A percentile compares a stretch with the other conserved stretches of the same genome.
phyloP scores from a whole-genome alignment of 495 filamentous ascomycete genomes.

The Darksidea phi region DNA sequence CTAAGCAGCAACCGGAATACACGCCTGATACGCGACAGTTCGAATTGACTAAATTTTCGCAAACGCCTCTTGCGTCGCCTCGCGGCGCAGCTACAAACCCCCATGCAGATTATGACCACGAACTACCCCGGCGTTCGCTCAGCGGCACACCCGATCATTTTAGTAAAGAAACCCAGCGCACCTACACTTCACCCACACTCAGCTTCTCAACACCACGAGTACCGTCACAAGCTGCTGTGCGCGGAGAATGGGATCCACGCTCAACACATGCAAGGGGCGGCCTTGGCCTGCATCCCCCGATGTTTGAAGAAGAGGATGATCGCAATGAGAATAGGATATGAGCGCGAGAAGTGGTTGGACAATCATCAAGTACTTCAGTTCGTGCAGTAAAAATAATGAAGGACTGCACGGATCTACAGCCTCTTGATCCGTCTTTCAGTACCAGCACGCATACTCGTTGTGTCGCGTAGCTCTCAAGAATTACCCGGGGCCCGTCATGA shows the following conservation, averaged over 20 bases:
- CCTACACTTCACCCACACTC: conserved; percentile 56
- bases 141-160: conserved; percentile 47
- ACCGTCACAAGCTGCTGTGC: conserved; percentile 37
- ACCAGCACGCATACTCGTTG: too few relatives aligned
- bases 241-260: conserved; percentile 44
- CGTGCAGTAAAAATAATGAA: too few relatives aligned
- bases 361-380: too few relatives aligned
- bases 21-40: conserved; percentile 68
- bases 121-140: conserved; percentile 39
- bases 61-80: conserved; percentile 44
- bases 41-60: conserved; percentile 69
- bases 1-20: conserved; percentile 50
- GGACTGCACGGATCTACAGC: too few relatives aligned
- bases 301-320: conserved; percentile 26
- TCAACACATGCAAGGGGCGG: conserved; percentile 44
- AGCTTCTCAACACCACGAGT: conserved; percentile 61
- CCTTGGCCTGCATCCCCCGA: conserved; percentile 35
- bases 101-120: conserved; percentile 32
- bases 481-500: too few relatives aligned
- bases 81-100: conserved; percentile 48
- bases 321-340: conserved; percentile 29
- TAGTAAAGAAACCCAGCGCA: conserved; percentile 49
- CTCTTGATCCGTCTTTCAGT: too few relatives aligned
- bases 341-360: not conserved
- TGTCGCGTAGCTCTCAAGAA: too few relatives aligned